Evolutionary conservation across 805 yeast genomes (phyloP).

Genomic region (Kluyveromyces starmeri): DNA sequence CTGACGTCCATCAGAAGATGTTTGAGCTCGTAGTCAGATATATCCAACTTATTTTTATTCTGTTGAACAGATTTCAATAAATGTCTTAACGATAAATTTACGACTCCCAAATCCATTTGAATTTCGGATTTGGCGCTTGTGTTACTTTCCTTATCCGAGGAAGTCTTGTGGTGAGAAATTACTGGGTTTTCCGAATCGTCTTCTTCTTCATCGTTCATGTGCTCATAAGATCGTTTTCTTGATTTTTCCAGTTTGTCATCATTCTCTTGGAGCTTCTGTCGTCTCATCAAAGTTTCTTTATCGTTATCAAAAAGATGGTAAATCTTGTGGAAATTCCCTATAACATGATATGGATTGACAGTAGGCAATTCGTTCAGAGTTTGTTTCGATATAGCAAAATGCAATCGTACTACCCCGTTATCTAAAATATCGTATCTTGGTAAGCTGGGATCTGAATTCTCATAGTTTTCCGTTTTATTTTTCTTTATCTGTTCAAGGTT

Average conservation of each 20-base stretch:
- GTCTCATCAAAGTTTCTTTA: conserved; percentile 60
- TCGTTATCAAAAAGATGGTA: conserved; percentile 75
- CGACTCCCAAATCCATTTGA: conserved; percentile 56
- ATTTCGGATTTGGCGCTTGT: conserved; percentile 20
- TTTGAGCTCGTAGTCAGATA: conserved; percentile 77
- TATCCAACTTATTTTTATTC: conserved; percentile 61
- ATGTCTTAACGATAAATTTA: conserved; percentile 70
- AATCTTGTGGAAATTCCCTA: conserved; percentile 59
- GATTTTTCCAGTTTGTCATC: conserved; percentile 50
- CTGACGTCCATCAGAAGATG: conserved; percentile 85
- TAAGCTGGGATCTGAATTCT: background rate
- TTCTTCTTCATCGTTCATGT: conserved; percentile 11
- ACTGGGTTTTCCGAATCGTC: conserved; percentile 13
- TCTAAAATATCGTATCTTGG: conserved; percentile 8
- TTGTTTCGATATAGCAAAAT: conserved; percentile 29
- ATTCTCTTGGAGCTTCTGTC: conserved; percentile 70
- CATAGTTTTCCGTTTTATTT: conserved; percentile 5
- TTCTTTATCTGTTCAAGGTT: conserved; percentile 4
- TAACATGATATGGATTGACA: conserved; percentile 29
- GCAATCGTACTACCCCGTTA: conserved; percentile 23
- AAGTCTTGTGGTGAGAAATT: conserved; percentile 9
- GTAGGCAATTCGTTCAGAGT: conserved; percentile 28
- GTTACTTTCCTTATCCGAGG: conserved; percentile 9
- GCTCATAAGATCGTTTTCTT: conserved; percentile 18
- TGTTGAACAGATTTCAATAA: conserved; percentile 69